Evolutionary conservation across 495 filamentous ascomycete genomes (phyloP).

Genomic region (Penicillium waksmanii): DNA sequence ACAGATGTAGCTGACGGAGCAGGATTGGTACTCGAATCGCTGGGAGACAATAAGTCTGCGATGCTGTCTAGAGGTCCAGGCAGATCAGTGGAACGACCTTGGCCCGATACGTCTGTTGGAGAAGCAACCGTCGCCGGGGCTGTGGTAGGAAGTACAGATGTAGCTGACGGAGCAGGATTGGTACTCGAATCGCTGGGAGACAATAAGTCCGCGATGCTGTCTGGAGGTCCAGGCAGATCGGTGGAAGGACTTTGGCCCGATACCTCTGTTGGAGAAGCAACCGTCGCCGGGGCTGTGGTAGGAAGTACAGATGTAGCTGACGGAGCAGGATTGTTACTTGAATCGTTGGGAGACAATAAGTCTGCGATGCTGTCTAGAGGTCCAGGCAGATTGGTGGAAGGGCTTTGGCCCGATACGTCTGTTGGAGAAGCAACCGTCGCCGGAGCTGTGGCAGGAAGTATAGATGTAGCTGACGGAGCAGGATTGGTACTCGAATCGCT

Average conservation of each 20-base stretch:
- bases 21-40: constrained; percentile 15
- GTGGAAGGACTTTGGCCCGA: neutral
- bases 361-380: neutral
- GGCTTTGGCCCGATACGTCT: neutral
- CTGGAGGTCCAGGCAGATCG: neutral
- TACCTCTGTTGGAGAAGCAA: neutral
- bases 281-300: neutral
- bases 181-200: constrained; percentile 10
- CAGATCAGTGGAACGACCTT: neutral
- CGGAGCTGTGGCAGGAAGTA: constrained; percentile 1
- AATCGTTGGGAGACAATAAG: constrained; percentile 1
- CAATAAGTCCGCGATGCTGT: no score
- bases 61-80: neutral
- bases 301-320: neutral
- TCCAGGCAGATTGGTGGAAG: neutral
- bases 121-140: neutral
- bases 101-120: neutral
- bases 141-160: constrained; percentile 2
- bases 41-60: neutral
- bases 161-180: constrained; percentile 8
- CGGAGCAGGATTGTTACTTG: constrained; percentile 13
- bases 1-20: neutral
- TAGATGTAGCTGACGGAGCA: neutral
- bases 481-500: constrained; percentile 16
- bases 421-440: neutral